Conservation (phyloP, 352 stramenopile genomes). For the Pythium coloratum region DNA sequence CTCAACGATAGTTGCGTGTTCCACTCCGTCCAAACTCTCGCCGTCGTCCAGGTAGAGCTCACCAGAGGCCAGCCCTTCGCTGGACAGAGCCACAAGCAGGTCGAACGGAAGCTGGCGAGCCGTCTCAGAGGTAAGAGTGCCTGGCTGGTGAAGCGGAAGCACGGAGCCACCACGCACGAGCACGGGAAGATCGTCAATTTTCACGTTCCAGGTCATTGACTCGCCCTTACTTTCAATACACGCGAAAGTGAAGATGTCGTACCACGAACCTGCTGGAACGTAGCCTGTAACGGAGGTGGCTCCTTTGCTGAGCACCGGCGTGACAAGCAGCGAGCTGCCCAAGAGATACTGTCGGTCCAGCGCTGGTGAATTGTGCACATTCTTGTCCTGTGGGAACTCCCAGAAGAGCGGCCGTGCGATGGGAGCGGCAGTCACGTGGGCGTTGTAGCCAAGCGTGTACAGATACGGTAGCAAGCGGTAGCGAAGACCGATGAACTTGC, state of each 20-base stretch:
- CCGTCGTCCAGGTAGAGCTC: conserved; percentile 59
- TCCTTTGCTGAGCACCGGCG: conserved; percentile 52
- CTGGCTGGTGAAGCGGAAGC: conserved; percentile 44
- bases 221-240: conserved; percentile 29
- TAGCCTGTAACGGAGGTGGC: conserved; percentile 48
- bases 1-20: conserved; percentile 35
- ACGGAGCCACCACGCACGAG: conserved; percentile 52
- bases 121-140: conserved; percentile 40
- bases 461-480: conserved; percentile 78
- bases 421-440: conserved; percentile 38
- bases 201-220: conserved; percentile 33
- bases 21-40: conserved; percentile 38
- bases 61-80: conserved; percentile 25
- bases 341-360: conserved; percentile 56
- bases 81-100: conserved; percentile 44
- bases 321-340: conserved; percentile 41
- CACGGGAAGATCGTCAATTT: conserved; percentile 60
- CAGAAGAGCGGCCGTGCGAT: conserved; percentile 64
- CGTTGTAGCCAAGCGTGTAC: conserved; percentile 74
- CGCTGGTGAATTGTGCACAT: conserved; percentile 8
- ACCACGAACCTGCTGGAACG: conserved; percentile 48
- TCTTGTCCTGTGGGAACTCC: conserved; percentile 57
- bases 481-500: conserved; percentile 65
- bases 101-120: conserved; percentile 49
- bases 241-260: conserved; percentile 55